Percentiles rank a stretch among this genome's conserved stretches.
phyloP scores from a whole-genome alignment of 140 eudicot species.

The Erigeron philadelphicus region DNA sequence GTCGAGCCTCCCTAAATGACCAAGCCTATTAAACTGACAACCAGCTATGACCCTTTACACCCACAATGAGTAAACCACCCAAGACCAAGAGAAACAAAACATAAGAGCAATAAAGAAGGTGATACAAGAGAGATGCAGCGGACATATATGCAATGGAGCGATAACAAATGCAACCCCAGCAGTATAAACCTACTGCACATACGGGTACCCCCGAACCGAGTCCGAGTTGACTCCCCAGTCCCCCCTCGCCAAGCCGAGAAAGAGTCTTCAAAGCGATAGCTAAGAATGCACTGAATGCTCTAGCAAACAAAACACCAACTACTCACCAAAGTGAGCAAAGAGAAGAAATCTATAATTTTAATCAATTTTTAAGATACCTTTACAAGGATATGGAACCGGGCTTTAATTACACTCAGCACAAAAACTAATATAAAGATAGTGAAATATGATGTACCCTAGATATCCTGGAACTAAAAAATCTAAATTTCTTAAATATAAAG shows the following conservation, averaged over 20 bases:
- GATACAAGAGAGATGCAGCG: not conserved
- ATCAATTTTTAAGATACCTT: too few species aligned
- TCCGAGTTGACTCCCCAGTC: too few species aligned
- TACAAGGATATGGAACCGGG: too few species aligned
- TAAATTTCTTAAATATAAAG: not conserved
- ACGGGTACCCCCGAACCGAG: not conserved
- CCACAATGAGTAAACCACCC: slow-evolving; percentile 9
- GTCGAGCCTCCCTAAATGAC: slow-evolving; percentile 19
- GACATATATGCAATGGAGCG: not conserved
- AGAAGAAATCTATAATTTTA: too few species aligned
- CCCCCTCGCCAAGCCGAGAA: too few species aligned
- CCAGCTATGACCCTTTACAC: slow-evolving; percentile 19
- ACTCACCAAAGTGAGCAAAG: too few species aligned
- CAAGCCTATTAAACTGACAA: slow-evolving; percentile 2
- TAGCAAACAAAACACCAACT: too few species aligned
- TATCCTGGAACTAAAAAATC: not conserved
- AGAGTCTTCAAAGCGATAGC: too few species aligned
- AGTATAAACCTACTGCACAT: not conserved
- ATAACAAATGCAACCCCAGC: not conserved
- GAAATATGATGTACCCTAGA: too few species aligned
- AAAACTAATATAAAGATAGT: too few species aligned
- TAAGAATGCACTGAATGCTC: too few species aligned
- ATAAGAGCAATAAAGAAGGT: slow-evolving; percentile 11
- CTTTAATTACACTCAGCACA: too few species aligned
- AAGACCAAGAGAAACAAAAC: slow-evolving; percentile 6